These are phyloP conservation scores for Mesembryanthemum crystallinum DNA, from an alignment of 148 eudicot genomes.

Conservation along the genomic window DNA sequence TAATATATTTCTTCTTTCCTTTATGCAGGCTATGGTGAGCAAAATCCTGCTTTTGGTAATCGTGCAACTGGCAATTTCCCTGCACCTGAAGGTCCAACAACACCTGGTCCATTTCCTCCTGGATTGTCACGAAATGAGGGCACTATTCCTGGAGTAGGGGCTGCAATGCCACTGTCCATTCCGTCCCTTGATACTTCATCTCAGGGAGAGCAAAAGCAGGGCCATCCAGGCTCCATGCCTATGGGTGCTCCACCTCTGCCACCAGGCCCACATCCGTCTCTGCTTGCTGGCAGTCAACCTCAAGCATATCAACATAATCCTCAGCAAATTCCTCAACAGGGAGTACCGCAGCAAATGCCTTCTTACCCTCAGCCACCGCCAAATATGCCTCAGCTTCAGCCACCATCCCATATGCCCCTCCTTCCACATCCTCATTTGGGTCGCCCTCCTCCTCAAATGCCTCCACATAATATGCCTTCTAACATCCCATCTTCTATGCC, in stretches of 20 bases:
- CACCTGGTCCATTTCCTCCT: conserved; percentile 84
- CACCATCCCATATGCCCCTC: conserved; percentile 65
- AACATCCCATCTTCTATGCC: conserved; percentile 38
- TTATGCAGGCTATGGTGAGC: conserved; percentile 78
- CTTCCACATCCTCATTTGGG: conserved; percentile 65
- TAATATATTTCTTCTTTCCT: background rate
- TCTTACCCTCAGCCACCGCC: conserved; percentile 61
- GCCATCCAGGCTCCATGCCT: conserved; percentile 51
- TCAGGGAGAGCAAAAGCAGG: conserved; percentile 75
- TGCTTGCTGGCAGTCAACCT: conserved; percentile 57
- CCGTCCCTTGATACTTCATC: conserved; percentile 61
- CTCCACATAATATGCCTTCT: conserved; percentile 62
- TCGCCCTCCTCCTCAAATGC: conserved; percentile 77
- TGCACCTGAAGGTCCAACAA: conserved; percentile 56
- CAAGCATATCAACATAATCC: conserved; percentile 77
- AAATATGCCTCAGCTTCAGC: conserved; percentile 72
- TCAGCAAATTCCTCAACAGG: conserved; percentile 68
- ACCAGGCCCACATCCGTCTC: conserved; percentile 97
- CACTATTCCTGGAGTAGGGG: conserved; percentile 94
- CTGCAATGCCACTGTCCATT: conserved; percentile 80
- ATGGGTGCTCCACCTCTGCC: conserved; percentile 90
- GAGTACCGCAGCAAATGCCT: conserved; percentile 59
- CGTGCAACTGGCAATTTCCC: conserved; percentile 62
- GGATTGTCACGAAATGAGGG: conserved; percentile 89
- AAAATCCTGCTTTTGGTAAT: conserved; percentile 55